phyloP scores from a whole-genome alignment of 2,329 filamentous ascomycete species.

The Talaromyces sp. region DNA sequence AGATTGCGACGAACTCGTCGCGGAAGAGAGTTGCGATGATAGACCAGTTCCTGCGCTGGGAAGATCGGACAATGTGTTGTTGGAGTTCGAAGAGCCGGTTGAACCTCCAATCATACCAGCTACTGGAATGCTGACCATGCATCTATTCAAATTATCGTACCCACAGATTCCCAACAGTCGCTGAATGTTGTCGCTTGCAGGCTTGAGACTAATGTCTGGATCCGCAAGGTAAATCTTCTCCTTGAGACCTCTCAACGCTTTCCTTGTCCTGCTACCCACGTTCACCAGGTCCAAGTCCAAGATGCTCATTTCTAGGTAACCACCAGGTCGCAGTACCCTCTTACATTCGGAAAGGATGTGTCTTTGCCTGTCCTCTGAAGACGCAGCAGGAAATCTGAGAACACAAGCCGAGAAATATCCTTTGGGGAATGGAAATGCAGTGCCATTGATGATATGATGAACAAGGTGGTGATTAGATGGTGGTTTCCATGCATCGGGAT shows the following conservation, averaged over 20 bases:
- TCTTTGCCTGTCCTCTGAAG: slow-evolving; percentile 41
- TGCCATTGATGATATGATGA: slow-evolving; percentile 39
- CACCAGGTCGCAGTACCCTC: slow-evolving; percentile 48
- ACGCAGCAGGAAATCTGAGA: slow-evolving; percentile 46
- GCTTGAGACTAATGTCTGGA: slow-evolving; percentile 44
- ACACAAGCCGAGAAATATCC: slow-evolving; percentile 47
- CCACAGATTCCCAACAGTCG: slow-evolving; percentile 44
- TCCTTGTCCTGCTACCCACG: slow-evolving; percentile 47
- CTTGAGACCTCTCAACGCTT: slow-evolving; percentile 45
- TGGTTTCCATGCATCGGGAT: slow-evolving; percentile 43
- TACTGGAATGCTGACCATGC: slow-evolving; percentile 49
- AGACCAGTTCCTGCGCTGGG: slow-evolving; percentile 20
- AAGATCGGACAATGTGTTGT: slow-evolving; percentile 30
- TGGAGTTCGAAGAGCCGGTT: slow-evolving; percentile 41
- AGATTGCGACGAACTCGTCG: slow-evolving; percentile 21
- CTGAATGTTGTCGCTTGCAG: slow-evolving; percentile 48
- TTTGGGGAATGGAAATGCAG: slow-evolving; percentile 47
- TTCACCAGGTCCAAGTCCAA: slow-evolving; percentile 51
- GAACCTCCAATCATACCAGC: slow-evolving; percentile 44
- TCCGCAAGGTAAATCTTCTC: slow-evolving; percentile 44
- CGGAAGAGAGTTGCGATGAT: slow-evolving; percentile 22
- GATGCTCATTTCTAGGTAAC: slow-evolving; percentile 49
- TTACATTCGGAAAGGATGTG: slow-evolving; percentile 49
- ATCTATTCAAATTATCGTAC: slow-evolving; percentile 49
- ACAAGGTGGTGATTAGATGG: slow-evolving; percentile 44